Conservation (phyloP, 2,329 filamentous ascomycete genomes). For the Zymoseptoria passerinii region DNA sequence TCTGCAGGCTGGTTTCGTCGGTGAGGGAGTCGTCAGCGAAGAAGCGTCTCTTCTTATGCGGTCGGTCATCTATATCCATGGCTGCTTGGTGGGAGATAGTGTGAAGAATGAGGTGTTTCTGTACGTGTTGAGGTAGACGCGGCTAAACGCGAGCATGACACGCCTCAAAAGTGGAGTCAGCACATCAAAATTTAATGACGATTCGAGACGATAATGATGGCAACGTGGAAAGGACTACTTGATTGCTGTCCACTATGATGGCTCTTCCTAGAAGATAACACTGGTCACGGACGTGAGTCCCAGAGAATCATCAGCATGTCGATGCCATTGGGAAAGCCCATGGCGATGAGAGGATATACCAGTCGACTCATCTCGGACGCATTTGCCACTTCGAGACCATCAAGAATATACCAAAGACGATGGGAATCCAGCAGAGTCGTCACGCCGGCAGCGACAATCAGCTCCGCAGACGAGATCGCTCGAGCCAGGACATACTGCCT, state of each 20-base stretch:
- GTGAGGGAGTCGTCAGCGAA: constrained; percentile 45
- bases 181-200: background rate
- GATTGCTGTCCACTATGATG: background rate
- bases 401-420: constrained; percentile 5
- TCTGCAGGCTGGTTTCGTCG: constrained; percentile 20
- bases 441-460: constrained; percentile 18
- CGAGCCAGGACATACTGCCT: constrained; percentile 51
- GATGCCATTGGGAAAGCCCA: background rate
- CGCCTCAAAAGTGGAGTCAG: too few relatives aligned
- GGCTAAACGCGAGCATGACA: background rate
- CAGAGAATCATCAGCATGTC: background rate
- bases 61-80: constrained; percentile 42
- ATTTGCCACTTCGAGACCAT: background rate
- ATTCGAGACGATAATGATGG: constrained; percentile 1
- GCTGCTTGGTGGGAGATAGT: background rate
- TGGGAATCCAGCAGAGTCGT: constrained; percentile 15
- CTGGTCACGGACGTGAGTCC: constrained; percentile 2
- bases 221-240: constrained; percentile 1
- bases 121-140: background rate
- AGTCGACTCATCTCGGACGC: background rate
- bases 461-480: constrained; percentile 39
- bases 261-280: background rate
- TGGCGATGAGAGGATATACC: background rate
- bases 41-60: constrained; percentile 55
- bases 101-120: background rate